Percentiles rank a stretch among this genome's conserved stretches.
These are phyloP conservation scores for Eucalyptus curtisii DNA, from an alignment of 345 rosid genomes.

Conservation along the genomic window DNA sequence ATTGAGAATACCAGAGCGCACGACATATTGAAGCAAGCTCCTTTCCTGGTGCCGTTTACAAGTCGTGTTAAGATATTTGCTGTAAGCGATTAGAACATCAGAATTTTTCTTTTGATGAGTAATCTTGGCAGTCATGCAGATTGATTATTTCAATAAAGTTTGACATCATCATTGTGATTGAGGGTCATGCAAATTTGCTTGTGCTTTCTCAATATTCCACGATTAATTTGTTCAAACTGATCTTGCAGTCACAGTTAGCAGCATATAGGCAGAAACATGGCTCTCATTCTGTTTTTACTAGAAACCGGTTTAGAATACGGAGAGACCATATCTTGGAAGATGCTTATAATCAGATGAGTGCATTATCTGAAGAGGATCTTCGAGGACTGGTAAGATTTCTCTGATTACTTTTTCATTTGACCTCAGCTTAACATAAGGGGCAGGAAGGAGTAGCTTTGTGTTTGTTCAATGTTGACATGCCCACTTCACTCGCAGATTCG, in stretches of 20 bases:
- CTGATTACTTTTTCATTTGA: neutral
- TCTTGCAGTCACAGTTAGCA: conserved; percentile 58
- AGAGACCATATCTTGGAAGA: conserved; percentile 95
- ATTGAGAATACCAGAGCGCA: conserved; percentile 80
- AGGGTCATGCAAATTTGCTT: neutral
- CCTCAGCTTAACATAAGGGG: neutral
- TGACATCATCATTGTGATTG: neutral
- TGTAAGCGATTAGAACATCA: conserved; percentile 35
- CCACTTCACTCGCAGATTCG: conserved; percentile 56
- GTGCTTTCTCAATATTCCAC: neutral
- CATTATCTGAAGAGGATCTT: conserved; percentile 91
- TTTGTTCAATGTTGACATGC: neutral
- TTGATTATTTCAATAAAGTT: neutral
- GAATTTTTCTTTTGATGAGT: neutral
- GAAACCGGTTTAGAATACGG: conserved; percentile 86
- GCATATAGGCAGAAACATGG: conserved; percentile 65
- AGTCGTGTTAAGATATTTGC: conserved; percentile 91
- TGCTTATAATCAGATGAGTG: conserved; percentile 96
- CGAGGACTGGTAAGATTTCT: conserved; percentile 58
- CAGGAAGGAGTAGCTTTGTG: neutral
- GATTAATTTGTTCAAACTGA: neutral
- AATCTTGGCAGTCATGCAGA: neutral
- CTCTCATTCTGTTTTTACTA: conserved; percentile 58
- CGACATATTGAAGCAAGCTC: conserved; percentile 92
- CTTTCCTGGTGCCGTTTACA: conserved; percentile 92